A percentile compares a stretch with the other conserved stretches of the same genome.
Conservation (phyloP, 169 alveolate species). For the Cryptosporidium baileyi region DNA sequence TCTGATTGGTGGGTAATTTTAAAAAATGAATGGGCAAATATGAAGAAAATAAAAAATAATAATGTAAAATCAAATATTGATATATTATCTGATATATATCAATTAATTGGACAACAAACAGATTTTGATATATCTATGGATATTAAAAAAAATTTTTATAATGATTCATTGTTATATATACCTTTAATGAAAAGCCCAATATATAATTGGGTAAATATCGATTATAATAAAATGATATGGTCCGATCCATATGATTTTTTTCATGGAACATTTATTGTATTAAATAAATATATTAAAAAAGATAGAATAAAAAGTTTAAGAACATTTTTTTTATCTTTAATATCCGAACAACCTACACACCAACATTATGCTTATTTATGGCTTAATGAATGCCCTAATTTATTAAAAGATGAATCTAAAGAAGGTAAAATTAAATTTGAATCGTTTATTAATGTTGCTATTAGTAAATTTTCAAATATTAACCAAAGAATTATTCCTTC, state of each 20-base stretch:
- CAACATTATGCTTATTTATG: conserved; percentile 64
- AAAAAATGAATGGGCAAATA: conserved; percentile 7
- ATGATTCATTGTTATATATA: conserved; percentile 5
- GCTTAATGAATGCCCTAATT: conserved; percentile 49
- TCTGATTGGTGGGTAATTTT: conserved; percentile 60
- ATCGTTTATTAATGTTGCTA: conserved; percentile 30
- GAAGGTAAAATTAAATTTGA: conserved; percentile 25
- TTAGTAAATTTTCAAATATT: background rate
- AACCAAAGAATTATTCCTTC: background rate
- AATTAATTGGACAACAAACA: conserved; percentile 13
- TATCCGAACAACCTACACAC: conserved; percentile 38
- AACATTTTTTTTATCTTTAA: conserved; percentile 28
- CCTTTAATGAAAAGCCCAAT: conserved; percentile 56
- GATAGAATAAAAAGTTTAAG: background rate
- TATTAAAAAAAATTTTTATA: conserved; percentile 13
- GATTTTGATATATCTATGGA: conserved; percentile 53
- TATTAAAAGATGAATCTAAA: conserved; percentile 16
- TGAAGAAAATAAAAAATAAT: background rate
- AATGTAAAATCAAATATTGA: background rate
- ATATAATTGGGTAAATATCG: conserved; percentile 47
- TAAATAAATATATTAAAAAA: conserved; percentile 25
- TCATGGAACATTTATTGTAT: conserved; percentile 31
- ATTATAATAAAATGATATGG: conserved; percentile 57
- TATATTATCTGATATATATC: conserved; percentile 14
- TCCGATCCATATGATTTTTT: conserved; percentile 63